Evolutionary conservation across 306 rosid genomes (phyloP).

Genomic region (Ammopiptanthus mongolicus): DNA sequence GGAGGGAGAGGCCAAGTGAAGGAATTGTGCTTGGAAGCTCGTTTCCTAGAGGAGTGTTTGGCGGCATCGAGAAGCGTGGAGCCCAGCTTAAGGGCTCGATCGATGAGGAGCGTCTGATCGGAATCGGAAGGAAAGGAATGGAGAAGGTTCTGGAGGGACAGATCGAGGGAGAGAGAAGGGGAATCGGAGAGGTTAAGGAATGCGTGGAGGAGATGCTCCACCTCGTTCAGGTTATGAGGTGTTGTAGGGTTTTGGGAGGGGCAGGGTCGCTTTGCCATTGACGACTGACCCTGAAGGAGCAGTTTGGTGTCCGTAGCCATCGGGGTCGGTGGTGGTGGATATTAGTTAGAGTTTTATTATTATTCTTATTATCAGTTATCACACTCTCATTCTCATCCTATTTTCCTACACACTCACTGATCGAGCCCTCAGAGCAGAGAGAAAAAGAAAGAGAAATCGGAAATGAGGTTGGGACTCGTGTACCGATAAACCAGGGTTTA

Average conservation of each 20-base stretch:
- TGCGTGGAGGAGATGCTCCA: conserved; percentile 44
- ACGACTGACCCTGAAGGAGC: conserved; percentile 35
- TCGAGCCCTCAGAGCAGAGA: no score
- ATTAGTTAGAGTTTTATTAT: not conserved
- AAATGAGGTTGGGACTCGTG: not conserved
- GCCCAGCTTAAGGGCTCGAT: conserved; percentile 61
- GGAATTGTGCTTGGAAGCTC: conserved; percentile 71
- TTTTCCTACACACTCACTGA: not conserved
- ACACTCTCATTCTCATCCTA: not conserved
- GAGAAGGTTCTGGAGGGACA: conserved; percentile 62
- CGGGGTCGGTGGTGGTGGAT: conserved; percentile 32
- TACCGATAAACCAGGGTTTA: not conserved
- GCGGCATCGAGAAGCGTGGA: conserved; percentile 65
- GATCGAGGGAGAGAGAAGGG: conserved; percentile 43
- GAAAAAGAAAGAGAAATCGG: not conserved
- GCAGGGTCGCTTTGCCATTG: conserved; percentile 81
- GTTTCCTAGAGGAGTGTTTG: conserved; percentile 55
- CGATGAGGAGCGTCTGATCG: conserved; percentile 60
- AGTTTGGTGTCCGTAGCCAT: conserved; percentile 57
- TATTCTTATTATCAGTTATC: not conserved
- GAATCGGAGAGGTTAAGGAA: conserved; percentile 51
- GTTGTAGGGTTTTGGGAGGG: conserved; percentile 58
- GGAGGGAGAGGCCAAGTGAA: conserved; percentile 77
- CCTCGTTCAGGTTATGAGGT: conserved; percentile 28
- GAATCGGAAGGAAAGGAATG: conserved; percentile 49